Conservation (phyloP, 768 basidiomycete genomes). For the Psilocybe azurescens region DNA sequence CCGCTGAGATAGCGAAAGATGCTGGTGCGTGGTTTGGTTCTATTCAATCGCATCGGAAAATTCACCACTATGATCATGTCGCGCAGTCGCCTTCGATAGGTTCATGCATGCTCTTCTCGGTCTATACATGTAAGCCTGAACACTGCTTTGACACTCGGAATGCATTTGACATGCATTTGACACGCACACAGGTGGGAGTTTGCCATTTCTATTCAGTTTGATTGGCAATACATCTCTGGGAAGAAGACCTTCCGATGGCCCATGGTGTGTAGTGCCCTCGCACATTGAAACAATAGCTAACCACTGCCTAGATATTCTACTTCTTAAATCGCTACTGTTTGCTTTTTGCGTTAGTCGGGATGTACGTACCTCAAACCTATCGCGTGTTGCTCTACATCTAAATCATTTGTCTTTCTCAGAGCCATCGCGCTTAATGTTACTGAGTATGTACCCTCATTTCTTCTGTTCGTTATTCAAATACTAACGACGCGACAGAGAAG, state of each 20-base stretch:
- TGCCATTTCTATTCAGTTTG: constrained; percentile 64
- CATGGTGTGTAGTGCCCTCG: constrained; percentile 46
- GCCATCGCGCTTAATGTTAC: constrained; percentile 64
- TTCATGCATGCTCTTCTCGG: constrained; percentile 67
- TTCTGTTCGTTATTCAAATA: not conserved
- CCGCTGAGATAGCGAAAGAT: constrained; percentile 50
- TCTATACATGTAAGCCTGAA: constrained; percentile 55
- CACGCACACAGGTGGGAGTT: constrained; percentile 63
- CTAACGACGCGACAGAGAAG: constrained; percentile 2
- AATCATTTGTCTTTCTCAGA: constrained; percentile 35
- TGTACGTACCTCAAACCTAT: constrained; percentile 47
- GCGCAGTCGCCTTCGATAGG: constrained; percentile 50
- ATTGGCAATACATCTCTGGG: constrained; percentile 64
- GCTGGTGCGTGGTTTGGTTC: constrained; percentile 38
- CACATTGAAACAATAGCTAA: not conserved
- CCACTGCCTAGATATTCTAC: constrained; percentile 59
- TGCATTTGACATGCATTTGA: constrained; percentile 15
- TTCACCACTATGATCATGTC: constrained; percentile 1
- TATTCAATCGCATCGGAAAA: not conserved
- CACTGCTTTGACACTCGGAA: not conserved
- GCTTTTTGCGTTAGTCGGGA: constrained; percentile 69
- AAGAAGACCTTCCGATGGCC: constrained; percentile 70
- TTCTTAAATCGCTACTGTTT: constrained; percentile 72
- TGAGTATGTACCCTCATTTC: constrained; percentile 36
- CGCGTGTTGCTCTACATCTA: not conserved